These are phyloP conservation scores for Metschnikowia colocasiae DNA, from an alignment of 805 yeast species.

Conservation along the genomic window DNA sequence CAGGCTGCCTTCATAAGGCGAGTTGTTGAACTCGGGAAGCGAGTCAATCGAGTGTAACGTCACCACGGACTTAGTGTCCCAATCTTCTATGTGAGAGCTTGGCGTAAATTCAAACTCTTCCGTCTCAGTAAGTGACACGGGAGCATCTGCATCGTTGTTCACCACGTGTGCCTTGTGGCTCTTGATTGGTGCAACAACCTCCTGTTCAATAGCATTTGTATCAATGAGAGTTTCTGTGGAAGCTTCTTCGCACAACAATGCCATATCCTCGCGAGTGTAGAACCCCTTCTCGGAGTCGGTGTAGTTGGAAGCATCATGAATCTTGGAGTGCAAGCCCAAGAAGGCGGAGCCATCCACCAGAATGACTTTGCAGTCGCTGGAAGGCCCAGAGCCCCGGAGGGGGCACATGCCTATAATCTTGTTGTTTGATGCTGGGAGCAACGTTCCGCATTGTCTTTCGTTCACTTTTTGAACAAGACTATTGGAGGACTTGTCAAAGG, in stretches of 20 bases:
- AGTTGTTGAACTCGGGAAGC: conserved; percentile 8
- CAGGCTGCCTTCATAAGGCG: conserved; percentile 11
- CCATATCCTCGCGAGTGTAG: conserved; percentile 28
- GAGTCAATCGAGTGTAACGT: conserved; percentile 16
- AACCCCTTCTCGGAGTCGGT: conserved; percentile 14
- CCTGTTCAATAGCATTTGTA: not conserved
- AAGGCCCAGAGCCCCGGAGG: conserved; percentile 15
- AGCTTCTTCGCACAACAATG: conserved; percentile 7
- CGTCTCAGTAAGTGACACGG: not conserved
- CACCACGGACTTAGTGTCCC: conserved; percentile 7
- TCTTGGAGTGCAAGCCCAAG: conserved; percentile 52
- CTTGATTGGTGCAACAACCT: not conserved
- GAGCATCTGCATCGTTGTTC: not conserved
- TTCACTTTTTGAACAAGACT: conserved; percentile 27
- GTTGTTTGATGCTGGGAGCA: conserved; percentile 57
- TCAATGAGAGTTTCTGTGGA: conserved; percentile 16
- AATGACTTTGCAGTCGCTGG: conserved; percentile 37
- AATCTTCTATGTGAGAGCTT: not conserved
- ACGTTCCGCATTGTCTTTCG: conserved; percentile 57
- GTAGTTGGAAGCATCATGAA: conserved; percentile 25
- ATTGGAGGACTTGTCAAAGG: conserved; percentile 32
- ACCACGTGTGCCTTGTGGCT: not conserved
- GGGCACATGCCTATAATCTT: conserved; percentile 46
- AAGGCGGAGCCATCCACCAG: conserved; percentile 54
- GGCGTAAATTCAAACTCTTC: conserved; percentile 8